Conservation (phyloP, 257 asterid genomes). For the Coffea canephora region DNA sequence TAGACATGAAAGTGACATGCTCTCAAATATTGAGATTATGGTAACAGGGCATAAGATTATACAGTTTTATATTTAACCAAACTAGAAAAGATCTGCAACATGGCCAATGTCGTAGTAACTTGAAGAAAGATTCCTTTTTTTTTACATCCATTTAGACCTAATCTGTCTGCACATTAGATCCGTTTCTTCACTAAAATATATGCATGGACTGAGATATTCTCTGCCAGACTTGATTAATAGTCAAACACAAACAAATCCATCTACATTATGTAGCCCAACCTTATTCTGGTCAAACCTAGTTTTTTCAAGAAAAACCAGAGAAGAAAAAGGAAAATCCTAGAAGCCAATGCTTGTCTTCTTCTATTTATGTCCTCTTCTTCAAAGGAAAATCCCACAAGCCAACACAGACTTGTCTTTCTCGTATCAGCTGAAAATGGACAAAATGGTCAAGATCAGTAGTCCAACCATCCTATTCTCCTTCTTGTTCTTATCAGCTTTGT, state of each 20-base stretch:
- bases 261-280: neutral
- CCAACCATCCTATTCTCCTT: slow-evolving; percentile 27
- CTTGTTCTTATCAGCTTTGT: slow-evolving; percentile 46
- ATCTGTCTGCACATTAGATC: slow-evolving; percentile 4
- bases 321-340: neutral
- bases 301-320: neutral
- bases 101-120: too few relatives aligned
- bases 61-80: too few relatives aligned
- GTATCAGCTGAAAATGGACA: slow-evolving; percentile 40
- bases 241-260: neutral
- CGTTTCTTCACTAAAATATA: slow-evolving; percentile 5
- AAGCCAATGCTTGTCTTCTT: neutral
- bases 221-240: neutral
- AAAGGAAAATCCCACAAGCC: slow-evolving; percentile 2
- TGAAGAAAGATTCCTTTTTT: neutral
- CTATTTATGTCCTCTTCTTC: slow-evolving; percentile 16
- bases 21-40: too few relatives aligned
- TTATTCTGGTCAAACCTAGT: neutral
- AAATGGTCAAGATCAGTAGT: slow-evolving; percentile 35
- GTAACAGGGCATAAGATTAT: too few relatives aligned
- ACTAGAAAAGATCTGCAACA: too few relatives aligned
- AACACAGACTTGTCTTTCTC: slow-evolving; percentile 21
- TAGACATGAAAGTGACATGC: too few relatives aligned
- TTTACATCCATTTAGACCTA: neutral
- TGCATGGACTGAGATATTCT: slow-evolving; percentile 21